Evolutionary conservation across 371 early-diverging fungal genomes (phyloP), one percentile per base, ranked within the genome.

Genomic region (Batrachochytrium dendrobatidis): DNA sequence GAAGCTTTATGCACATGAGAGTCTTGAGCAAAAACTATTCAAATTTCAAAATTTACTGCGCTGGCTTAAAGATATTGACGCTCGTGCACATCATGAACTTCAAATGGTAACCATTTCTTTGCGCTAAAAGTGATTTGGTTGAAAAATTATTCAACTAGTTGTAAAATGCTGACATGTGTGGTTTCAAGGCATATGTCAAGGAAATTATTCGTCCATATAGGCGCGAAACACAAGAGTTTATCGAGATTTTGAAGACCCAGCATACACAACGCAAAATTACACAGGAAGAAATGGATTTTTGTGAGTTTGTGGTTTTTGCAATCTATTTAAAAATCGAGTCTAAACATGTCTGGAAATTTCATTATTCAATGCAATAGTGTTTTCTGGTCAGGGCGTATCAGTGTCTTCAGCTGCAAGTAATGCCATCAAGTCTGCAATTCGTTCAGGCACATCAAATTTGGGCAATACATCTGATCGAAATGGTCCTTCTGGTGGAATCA

Each of bases 41-140:
- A 82, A 82, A 63, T 94, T 89, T 56, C 85, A 88, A n/a, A 89
- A 89, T 0, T 75, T 94, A 56, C 79, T 88, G 34, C 64, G 84
- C n/a, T 97, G 95, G 95, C 79, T 94, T 54, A 88, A 89, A 57
- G 92, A 91, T 56, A 83, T 91, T 73, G 94, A 95, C 60, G 82
- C 91, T 6, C 71, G 91, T 29, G 81, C 87, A 58, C 90, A 92
- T 68, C 82, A 81, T 54, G 94, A 94, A 56, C 68, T 95, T 5
- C 92, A 89, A 58, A 82, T 86, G 75, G 88, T 88, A 63, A 8
- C 28, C 5, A 65, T 29, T 15, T 12, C 22, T 39, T 12, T 12
- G 39, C 39, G n/a, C n/a, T n/a, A n/a, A n/a, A n/a, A n/a, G n/a
- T n/a, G n/a, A n/a, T n/a, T n/a, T n/a, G n/a, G n/a, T n/a, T n/a